phyloP scores from a whole-genome alignment of 192 early-diverging fungal genomes.

The Backusella liffmaniae region DNA sequence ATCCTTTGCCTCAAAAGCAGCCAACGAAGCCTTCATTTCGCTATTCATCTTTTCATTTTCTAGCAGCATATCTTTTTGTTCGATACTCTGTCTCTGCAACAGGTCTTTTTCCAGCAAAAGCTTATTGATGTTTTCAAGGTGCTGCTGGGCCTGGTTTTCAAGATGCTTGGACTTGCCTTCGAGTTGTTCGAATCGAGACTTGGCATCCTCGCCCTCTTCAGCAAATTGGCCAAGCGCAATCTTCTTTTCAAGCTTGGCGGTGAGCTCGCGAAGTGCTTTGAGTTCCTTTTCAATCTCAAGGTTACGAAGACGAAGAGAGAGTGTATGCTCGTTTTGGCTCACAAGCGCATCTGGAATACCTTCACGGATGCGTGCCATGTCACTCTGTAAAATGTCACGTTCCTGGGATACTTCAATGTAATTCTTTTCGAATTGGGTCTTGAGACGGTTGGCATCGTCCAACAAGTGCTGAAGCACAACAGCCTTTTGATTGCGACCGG shows the following conservation, averaged over 20 bases:
- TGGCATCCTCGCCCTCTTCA: constrained; percentile 35
- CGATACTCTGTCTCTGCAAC: constrained; percentile 46
- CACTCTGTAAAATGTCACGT: constrained; percentile 37
- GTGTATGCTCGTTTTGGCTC: constrained; percentile 26
- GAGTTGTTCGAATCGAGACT: constrained; percentile 44
- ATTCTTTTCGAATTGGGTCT: constrained; percentile 37
- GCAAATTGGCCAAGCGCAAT: constrained; percentile 11
- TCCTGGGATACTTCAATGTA: constrained; percentile 33
- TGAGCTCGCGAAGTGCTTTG: constrained; percentile 32
- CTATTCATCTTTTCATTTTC: constrained; percentile 52
- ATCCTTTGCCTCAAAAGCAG: constrained; percentile 51
- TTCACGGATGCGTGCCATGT: constrained; percentile 35
- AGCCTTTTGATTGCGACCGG: constrained; percentile 27
- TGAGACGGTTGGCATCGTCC: constrained; percentile 43
- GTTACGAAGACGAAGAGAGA: constrained; percentile 28
- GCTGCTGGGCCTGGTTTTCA: constrained; percentile 41
- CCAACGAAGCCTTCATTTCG: constrained; percentile 25
- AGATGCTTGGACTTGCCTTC: constrained; percentile 33
- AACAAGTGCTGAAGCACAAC: constrained; percentile 37
- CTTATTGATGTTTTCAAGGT: constrained; percentile 52
- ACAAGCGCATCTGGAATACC: constrained; percentile 35
- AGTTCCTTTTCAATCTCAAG: constrained; percentile 39
- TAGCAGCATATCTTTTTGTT: constrained; percentile 52
- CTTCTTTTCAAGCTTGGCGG: constrained; percentile 17
- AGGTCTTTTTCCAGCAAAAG: constrained; percentile 57